Base-by-base conservation (phyloP, 2,329 filamentous ascomycete species). In the Scedosporium boydii region DNA sequence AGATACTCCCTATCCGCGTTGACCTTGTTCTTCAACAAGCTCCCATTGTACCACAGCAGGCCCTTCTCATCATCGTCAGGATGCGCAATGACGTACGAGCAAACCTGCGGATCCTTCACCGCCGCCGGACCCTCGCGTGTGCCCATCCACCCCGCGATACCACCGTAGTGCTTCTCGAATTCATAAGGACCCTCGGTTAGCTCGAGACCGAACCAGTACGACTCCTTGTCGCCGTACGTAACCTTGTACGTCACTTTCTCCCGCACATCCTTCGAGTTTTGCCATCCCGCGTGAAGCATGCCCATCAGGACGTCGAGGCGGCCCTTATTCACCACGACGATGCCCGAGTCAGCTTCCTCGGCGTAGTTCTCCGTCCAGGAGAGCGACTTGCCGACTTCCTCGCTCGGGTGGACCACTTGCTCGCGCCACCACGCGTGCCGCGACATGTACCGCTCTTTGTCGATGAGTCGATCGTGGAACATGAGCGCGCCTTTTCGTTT, bases 181-280 rank as follows among this genome's bases (percentile, higher is more conserved):
- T 70, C 67, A 59, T 78, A 79, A 0, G 59, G 64, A 0, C 74
- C 70, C 3, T 72, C 73, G 2, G 72, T 70, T 1, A 78, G 69
- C 63, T 79, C 77, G 6, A 78, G 69, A 0, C 76, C 77, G 23
- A 80, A 69, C 78, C 77, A 80, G 70, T 73, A 80, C 0, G 71
- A 76, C 64, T 80, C 78, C 65, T 80, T 79, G 44, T 80, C 78
- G 0, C 78, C 78, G 23, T 79, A 75, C 0, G 70, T 75, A 29
- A 77, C 67, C 38, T 70, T 69, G 63, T 78, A 79, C 1, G 76
- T 77, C 9, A 74, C 69, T 27, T 74, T 68, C 23, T 60, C 58
- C 0, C 77, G 72, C 1, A 78, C 76, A 0, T 63, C 66, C 6
- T 71, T 66, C 1, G 72, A 74, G 59, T 80, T 80, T 65, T 79